phyloP scores from a whole-genome alignment of 441 rosid species.

The Populus hybrid region DNA sequence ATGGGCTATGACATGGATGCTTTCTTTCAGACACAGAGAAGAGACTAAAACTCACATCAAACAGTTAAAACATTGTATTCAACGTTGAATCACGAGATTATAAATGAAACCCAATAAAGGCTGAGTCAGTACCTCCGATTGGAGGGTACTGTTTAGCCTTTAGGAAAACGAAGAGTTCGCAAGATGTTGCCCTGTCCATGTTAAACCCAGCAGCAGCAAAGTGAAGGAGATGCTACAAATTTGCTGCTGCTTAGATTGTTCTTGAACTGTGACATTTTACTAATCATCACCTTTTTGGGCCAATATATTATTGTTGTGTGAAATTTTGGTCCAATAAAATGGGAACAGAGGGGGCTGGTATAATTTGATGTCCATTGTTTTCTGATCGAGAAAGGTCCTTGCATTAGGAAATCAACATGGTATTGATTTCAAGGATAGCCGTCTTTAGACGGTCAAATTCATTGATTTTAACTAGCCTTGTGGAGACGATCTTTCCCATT shows the following conservation, averaged over 20 bases:
- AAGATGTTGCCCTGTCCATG: neutral
- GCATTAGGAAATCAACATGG: too few relatives aligned
- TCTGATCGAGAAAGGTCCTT: neutral
- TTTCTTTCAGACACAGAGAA: neutral
- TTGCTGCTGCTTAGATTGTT: neutral
- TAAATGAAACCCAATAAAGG: neutral
- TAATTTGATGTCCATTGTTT: too few relatives aligned
- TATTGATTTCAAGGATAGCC: too few relatives aligned
- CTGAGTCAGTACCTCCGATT: neutral
- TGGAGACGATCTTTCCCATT: too few relatives aligned
- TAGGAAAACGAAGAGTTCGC: neutral
- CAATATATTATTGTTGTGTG: too few relatives aligned
- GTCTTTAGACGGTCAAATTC: neutral
- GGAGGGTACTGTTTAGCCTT: neutral
- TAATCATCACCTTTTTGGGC: too few relatives aligned
- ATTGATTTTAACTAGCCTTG: neutral
- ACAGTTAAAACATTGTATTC: neutral
- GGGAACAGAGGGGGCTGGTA: too few relatives aligned
- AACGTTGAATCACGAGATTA: neutral
- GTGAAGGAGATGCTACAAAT: neutral
- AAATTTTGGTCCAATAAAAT: too few relatives aligned
- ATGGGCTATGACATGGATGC: neutral
- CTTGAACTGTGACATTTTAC: too few relatives aligned
- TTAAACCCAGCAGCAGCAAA: neutral
- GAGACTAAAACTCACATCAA: neutral